Base-by-base conservation (phyloP, 805 yeast genomes). In the Priceomyces melissophilus region DNA sequence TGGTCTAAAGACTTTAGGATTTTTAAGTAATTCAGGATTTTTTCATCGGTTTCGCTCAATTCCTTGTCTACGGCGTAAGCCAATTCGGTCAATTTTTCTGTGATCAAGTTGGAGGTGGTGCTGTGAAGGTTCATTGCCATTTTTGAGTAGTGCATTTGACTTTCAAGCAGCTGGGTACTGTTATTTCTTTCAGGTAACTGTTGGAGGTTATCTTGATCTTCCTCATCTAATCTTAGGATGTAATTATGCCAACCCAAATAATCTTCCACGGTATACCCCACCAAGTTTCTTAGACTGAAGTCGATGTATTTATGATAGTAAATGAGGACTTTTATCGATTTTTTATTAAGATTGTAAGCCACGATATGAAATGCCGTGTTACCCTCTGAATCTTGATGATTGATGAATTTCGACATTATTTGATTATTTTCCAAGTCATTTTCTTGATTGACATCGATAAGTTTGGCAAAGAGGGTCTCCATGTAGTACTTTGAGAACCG, bases 311-410 rank as follows among this genome's bases (percentile, higher is more conserved):
- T 96, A 32, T 96, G 96, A 43, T 87, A 84, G 46, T 84, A 91
- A 32, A 93, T 65, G 40, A 93, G 72, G 43, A 87, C 88, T 45
- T 85, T 87, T 16, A 87, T 89, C 41, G 93, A 78, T 38, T 86
- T 81, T 40, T 75, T 63, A 37, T 84, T 78, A 15, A 96, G 93
- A 15, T 76, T 65, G 31, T 79, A 71, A 15, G 97, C 93, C 0
- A 95, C 95, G 41, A 93, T 86, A 57, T 90, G 95, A 45, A 93
- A 70, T 36, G 96, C 90, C 0, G 99, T 93, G 58, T 93, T 96
- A 17, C 99, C 99, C 54, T 90, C 90, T 40, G 80, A 71, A 64
- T 93, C 99, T 47, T 84, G 87, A n/a, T 85, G 84, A 58, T 93
- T 91, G 39, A 91, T 82, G 51, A 93, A 65, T 39, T 67, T 61